Evolutionary conservation across 2,329 filamentous ascomycete genomes (phyloP).

Genomic region (Aspergillus neoniger): DNA sequence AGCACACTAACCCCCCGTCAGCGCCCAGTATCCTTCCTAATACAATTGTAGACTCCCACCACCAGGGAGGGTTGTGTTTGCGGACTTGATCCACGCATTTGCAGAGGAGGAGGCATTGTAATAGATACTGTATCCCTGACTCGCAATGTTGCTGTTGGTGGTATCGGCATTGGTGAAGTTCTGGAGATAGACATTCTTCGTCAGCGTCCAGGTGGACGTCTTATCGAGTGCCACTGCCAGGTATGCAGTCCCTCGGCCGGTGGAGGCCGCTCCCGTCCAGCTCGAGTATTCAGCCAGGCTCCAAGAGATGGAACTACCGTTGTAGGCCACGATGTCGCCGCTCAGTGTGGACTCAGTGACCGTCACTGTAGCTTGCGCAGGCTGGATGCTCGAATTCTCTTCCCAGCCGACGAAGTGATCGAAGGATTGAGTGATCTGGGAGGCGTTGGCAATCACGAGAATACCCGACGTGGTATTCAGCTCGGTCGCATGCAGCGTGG

Average conservation of each 20-base stretch:
- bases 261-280: constrained; percentile 22
- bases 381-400: constrained; percentile 28
- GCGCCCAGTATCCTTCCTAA: neutral
- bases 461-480: constrained; percentile 24
- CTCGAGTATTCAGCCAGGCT: constrained; percentile 13
- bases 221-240: constrained; percentile 18
- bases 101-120: constrained; percentile 14
- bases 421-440: constrained; percentile 39
- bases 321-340: constrained; percentile 38
- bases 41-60: neutral
- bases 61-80: neutral
- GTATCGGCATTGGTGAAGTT: constrained; percentile 18
- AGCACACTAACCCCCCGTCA: neutral
- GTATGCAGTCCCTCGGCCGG: constrained; percentile 11
- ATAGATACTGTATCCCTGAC: constrained; percentile 16
- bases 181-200: constrained; percentile 13
- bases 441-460: constrained; percentile 26
- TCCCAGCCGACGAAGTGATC: constrained; percentile 34
- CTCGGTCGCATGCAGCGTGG: constrained; percentile 9
- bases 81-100: constrained; percentile 14
- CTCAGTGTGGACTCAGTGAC: constrained; percentile 28
- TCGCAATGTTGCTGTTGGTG: constrained; percentile 14
- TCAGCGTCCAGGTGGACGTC: constrained; percentile 20
- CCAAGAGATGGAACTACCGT: constrained; percentile 26
- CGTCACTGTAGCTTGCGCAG: constrained; percentile 28